Evolutionary conservation across 2,329 filamentous ascomycete species (phyloP).

Genomic region (Chaetomium sp.): DNA sequence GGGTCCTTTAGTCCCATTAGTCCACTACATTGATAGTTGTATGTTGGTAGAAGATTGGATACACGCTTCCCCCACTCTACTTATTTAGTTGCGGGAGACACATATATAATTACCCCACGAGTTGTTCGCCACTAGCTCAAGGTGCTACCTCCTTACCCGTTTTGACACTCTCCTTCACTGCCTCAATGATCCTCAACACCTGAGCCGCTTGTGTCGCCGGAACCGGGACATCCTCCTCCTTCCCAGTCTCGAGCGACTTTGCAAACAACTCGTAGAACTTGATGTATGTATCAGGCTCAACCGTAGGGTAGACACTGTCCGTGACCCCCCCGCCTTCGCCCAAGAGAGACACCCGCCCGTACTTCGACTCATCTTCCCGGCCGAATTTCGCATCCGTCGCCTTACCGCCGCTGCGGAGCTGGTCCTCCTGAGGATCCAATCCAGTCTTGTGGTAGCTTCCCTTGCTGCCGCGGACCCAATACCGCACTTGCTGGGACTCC

Average conservation of each 20-base stretch:
- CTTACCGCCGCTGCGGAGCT: constrained; percentile 58
- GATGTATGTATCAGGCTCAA: constrained; percentile 60
- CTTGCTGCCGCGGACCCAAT: constrained; percentile 69
- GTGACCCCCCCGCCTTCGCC: constrained; percentile 44
- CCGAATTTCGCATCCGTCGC: constrained; percentile 60
- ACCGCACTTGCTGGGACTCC: constrained; percentile 63
- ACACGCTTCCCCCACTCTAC: neutral
- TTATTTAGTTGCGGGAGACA: neutral
- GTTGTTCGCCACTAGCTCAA: neutral
- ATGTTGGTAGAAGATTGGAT: too few relatives aligned
- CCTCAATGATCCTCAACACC: constrained; percentile 49
- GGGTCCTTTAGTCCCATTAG: too few relatives aligned
- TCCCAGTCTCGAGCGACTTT: constrained; percentile 40
- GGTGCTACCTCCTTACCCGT: constrained; percentile 37
- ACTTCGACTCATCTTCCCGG: constrained; percentile 50
- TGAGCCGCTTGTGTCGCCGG: constrained; percentile 46
- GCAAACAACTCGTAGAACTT: constrained; percentile 57
- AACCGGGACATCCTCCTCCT: constrained; percentile 46
- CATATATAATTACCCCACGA: neutral
- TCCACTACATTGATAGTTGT: too few relatives aligned
- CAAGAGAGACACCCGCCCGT: constrained; percentile 53
- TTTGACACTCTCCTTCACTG: constrained; percentile 43
- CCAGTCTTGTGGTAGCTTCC: constrained; percentile 67
- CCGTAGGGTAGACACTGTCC: constrained; percentile 47
- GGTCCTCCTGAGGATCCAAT: constrained; percentile 70